Evolutionary conservation across 192 early-diverging fungal species (phyloP).

Genomic region (Backusella parvicylindrica): DNA sequence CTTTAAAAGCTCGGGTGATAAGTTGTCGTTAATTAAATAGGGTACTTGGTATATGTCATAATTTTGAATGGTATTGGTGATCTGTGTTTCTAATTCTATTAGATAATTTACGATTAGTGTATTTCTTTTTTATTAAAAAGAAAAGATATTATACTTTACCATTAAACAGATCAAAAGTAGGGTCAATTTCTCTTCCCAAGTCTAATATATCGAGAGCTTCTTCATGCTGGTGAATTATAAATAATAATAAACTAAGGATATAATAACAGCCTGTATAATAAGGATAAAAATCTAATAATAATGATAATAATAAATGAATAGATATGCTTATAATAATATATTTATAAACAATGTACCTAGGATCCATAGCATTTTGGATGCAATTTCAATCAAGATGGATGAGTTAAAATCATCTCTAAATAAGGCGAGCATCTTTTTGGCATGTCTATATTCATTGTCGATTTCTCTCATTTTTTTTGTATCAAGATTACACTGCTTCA

Average conservation of each 20-base stretch:
- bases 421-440: neutral
- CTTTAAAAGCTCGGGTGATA: neutral
- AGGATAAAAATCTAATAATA: neutral
- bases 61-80: neutral
- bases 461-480: neutral
- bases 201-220: slow-evolving; percentile 1
- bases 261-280: slow-evolving; percentile 3
- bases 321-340: neutral
- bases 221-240: neutral
- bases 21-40: neutral
- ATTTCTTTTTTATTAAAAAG: neutral
- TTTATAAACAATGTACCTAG: neutral
- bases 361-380: slow-evolving; percentile 1
- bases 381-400: slow-evolving; percentile 4
- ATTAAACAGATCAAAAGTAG: neutral
- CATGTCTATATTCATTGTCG: neutral
- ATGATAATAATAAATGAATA: neutral
- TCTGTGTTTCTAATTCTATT: neutral
- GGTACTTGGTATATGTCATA: neutral
- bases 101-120: neutral
- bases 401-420: slow-evolving; percentile 5
- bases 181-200: neutral
- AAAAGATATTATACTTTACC: neutral
- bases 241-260: neutral
- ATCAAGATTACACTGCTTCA: neutral